These are phyloP conservation scores for Coemansia sp. DNA, from an alignment of 192 early-diverging fungal genomes.

Conservation along the genomic window DNA sequence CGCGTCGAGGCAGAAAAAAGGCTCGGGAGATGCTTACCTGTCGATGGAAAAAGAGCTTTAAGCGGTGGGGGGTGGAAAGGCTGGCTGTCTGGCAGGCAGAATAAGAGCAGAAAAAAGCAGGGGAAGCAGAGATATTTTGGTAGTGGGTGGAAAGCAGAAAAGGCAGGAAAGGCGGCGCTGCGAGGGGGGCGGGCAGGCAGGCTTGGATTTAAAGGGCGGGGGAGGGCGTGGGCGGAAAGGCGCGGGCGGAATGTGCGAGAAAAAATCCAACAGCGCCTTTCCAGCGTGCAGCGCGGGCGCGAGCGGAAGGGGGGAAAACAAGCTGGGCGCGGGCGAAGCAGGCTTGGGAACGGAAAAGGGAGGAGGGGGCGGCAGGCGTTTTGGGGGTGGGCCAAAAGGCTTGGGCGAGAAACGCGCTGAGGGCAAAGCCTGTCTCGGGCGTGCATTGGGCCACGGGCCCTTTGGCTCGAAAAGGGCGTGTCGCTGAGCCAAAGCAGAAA, in stretches of 20 bases:
- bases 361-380: too few relatives aligned
- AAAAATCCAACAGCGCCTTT: slow-evolving; percentile 5
- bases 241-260: neutral
- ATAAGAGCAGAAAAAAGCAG: neutral
- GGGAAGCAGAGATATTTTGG: neutral
- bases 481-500: too few relatives aligned
- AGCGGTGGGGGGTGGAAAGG: neutral
- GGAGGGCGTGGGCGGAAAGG: neutral
- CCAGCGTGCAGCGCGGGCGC: too few relatives aligned
- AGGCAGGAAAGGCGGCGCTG: neutral
- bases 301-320: neutral
- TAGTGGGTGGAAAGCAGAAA: neutral
- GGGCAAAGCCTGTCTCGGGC: too few relatives aligned
- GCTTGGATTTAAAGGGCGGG: slow-evolving; percentile 1
- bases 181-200: neutral
- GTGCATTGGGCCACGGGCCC: too few relatives aligned
- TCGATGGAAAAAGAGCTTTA: neutral
- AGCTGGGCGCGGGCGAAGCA: neutral
- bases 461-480: too few relatives aligned
- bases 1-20: slow-evolving; percentile 1
- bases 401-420: too few relatives aligned
- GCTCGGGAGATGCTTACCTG: slow-evolving; percentile 2
- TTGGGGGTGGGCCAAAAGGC: too few relatives aligned
- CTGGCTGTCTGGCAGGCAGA: neutral
- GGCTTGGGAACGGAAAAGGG: too few relatives aligned